Conservation (phyloP, 257 asterid genomes). For the Petunia secreta region DNA sequence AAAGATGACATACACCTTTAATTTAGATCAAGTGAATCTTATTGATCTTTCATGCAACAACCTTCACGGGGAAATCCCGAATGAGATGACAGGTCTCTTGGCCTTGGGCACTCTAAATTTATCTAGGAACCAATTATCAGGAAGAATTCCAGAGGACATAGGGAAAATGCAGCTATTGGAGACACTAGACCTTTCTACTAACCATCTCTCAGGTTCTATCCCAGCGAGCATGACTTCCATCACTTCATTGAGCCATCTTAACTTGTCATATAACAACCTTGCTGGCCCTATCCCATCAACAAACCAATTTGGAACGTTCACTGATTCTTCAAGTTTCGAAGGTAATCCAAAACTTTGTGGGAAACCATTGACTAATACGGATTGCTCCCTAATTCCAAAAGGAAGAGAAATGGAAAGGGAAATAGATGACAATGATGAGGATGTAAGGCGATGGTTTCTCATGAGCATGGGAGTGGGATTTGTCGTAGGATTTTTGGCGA, state of each 20-base stretch:
- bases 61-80: conserved; percentile 25
- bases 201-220: conserved; percentile 19
- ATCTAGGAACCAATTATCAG: conserved; percentile 31
- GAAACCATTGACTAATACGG: background rate
- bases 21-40: conserved; percentile 25
- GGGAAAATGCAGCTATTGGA: conserved; percentile 18
- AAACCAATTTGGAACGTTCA: too few species aligned
- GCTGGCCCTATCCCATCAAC: too few species aligned
- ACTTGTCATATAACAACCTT: too few species aligned
- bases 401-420: background rate
- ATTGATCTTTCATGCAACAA: conserved; percentile 31
- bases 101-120: conserved; percentile 27
- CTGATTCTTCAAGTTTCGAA: conserved; percentile 20
- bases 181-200: conserved; percentile 32
- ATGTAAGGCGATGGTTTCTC: background rate
- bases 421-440: background rate
- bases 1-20: background rate
- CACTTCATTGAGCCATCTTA: too few species aligned
- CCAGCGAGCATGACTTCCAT: conserved; percentile 25
- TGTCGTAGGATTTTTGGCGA: conserved; percentile 22
- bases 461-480: background rate
- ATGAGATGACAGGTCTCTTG: conserved; percentile 13
- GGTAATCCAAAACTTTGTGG: conserved; percentile 31
- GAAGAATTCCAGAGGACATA: conserved; percentile 29
- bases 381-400: background rate